Conservation (phyloP, 768 basidiomycete species). For the Hericium coralloides region DNA sequence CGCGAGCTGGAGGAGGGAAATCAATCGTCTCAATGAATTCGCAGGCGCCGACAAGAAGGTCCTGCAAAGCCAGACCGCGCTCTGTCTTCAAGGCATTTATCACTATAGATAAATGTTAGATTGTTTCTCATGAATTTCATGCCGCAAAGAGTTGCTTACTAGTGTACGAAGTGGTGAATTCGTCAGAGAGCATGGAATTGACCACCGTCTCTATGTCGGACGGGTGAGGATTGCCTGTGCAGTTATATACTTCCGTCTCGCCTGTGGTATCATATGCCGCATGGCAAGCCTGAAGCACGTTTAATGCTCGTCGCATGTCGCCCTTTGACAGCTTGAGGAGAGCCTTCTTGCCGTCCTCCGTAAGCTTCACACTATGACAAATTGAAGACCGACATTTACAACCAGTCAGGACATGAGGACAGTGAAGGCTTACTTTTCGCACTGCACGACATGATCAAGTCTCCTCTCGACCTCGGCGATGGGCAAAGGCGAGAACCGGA, state of each 20-base stretch:
- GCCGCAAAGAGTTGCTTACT: constrained; percentile 34
- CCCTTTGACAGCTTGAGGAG: constrained; percentile 91
- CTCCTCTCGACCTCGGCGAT: constrained; percentile 79
- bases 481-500: constrained; percentile 92
- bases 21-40: constrained; percentile 86
- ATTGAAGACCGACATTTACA: neutral
- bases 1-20: constrained; percentile 74
- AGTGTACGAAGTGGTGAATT: constrained; percentile 87
- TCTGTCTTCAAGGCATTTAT: constrained; percentile 83
- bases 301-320: constrained; percentile 95
- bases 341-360: constrained; percentile 79
- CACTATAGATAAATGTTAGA: constrained; percentile 39
- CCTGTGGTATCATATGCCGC: constrained; percentile 88
- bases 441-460: constrained; percentile 66
- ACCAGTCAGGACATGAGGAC: neutral
- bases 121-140: too few relatives aligned
- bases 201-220: constrained; percentile 90
- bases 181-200: constrained; percentile 91
- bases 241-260: constrained; percentile 91
- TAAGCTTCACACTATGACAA: constrained; percentile 65
- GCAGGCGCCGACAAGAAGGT: constrained; percentile 84
- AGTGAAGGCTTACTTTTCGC: constrained; percentile 58
- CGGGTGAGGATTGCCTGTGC: constrained; percentile 95
- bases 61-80: constrained; percentile 89
- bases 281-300: constrained; percentile 95